Conservation (phyloP, 75 land plant genomes). For the Larix kaempferi region DNA sequence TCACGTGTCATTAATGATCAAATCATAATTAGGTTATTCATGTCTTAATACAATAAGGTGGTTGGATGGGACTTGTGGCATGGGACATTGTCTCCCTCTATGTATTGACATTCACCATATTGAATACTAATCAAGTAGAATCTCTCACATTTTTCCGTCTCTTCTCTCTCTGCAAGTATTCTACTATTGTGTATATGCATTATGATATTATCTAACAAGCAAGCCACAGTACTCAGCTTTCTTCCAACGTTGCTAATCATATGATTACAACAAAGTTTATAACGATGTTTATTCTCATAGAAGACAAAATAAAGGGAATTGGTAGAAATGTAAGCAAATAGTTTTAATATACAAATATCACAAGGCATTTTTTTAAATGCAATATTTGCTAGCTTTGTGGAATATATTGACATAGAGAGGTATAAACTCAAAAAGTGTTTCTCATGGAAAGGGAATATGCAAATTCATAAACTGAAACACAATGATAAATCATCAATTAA, state of each 20-base stretch:
- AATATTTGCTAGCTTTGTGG: no score
- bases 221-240: background rate
- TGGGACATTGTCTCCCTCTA: no score
- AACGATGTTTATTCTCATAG: background rate
- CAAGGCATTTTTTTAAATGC: background rate
- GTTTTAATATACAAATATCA: background rate
- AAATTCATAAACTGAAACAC: background rate
- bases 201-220: background rate
- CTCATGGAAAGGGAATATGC: background rate
- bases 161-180: no score
- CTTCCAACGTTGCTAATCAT: background rate
- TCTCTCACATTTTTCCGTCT: no score
- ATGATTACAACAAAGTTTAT: background rate
- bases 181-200: no score
- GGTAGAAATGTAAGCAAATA: background rate
- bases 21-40: no score
- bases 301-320: background rate
- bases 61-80: no score
- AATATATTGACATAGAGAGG: background rate
- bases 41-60: no score
- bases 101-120: no score
- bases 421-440: background rate
- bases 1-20: no score
- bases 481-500: background rate
- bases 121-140: no score